A percentile compares a stretch with the other conserved stretches of the same genome.
These are phyloP conservation scores for Acanthamoeba lenticulata DNA, from an alignment of 208 protist genomes.

Conservation along the genomic window DNA sequence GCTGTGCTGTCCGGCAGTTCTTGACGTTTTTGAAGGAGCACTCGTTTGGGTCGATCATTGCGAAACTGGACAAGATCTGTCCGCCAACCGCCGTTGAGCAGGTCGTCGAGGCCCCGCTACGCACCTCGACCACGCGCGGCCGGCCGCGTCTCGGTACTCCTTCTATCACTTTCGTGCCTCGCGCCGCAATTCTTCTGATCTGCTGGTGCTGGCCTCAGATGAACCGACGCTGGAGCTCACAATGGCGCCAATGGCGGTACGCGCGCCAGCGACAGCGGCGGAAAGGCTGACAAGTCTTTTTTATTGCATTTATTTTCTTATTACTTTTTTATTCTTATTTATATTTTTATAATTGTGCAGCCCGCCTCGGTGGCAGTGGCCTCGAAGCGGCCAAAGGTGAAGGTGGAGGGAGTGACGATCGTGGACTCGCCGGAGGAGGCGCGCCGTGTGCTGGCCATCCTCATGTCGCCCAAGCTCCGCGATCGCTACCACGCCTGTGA, in stretches of 20 bases:
- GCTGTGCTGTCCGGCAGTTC: neutral
- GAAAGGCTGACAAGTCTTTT: too few species aligned
- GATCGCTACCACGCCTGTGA: slow-evolving; percentile 82
- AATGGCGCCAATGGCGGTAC: neutral
- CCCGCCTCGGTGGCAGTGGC: neutral
- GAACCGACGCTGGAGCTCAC: neutral
- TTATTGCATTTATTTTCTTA: too few species aligned
- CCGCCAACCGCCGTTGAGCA: neutral
- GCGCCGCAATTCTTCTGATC: too few species aligned
- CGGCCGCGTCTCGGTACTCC: neutral
- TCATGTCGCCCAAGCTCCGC: neutral
- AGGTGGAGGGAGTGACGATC: slow-evolving; percentile 9
- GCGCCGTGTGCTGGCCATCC: neutral
- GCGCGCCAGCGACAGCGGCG: neutral
- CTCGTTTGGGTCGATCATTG: slow-evolving; percentile 10
- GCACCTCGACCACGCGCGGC: neutral
- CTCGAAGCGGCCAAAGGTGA: neutral
- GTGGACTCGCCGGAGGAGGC: slow-evolving; percentile 30
- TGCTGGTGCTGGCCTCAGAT: too few species aligned
- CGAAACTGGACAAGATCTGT: slow-evolving; percentile 32
- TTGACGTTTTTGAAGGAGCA: slow-evolving; percentile 34
- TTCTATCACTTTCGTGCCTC: too few species aligned
- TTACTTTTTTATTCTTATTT: too few species aligned
- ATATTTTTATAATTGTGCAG: too few species aligned
- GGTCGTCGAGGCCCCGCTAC: neutral